Conservation (phyloP, 2,329 filamentous ascomycete species). For the Exserohilum rostratum region DNA sequence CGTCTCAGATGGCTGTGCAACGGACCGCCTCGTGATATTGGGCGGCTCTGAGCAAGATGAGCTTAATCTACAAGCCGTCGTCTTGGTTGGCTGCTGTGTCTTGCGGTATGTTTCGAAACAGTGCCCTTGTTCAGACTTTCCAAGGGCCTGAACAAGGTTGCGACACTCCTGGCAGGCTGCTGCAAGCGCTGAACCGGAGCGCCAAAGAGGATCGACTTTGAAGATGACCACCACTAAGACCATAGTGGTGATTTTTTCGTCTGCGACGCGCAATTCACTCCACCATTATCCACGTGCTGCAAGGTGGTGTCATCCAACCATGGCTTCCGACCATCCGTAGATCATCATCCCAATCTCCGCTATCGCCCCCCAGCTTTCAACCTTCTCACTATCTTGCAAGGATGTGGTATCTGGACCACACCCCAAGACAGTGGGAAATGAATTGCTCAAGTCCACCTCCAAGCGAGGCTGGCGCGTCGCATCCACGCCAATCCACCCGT, state of each 20-base stretch:
- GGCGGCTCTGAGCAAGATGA: conserved; percentile 12
- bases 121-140: background rate
- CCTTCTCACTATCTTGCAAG: conserved; percentile 4
- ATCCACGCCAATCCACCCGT: conserved; percentile 3
- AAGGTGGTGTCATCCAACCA: conserved; percentile 1
- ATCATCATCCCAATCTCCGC: conserved; percentile 14
- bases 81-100: background rate
- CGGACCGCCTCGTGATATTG: conserved; percentile 4
- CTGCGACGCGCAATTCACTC: conserved; percentile 4
- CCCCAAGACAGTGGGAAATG: conserved; percentile 7
- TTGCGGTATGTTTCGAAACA: conserved; percentile 10
- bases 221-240: background rate
- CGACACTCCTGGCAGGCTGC: background rate
- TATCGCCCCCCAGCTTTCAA: conserved; percentile 8
- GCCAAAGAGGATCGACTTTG: too few relatives aligned
- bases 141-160: background rate
- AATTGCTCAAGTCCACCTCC: conserved; percentile 2
- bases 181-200: background rate
- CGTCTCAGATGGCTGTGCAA: conserved; percentile 8
- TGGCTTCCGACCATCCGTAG: conserved; percentile 6
- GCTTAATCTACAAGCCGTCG: conserved; percentile 7
- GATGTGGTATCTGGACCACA: conserved; percentile 6
- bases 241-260: too few relatives aligned
- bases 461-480: conserved; percentile 17
- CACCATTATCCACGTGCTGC: background rate